phyloP scores from a whole-genome alignment of 2,329 filamentous ascomycete species.

The Colletotrichum sojae region DNA sequence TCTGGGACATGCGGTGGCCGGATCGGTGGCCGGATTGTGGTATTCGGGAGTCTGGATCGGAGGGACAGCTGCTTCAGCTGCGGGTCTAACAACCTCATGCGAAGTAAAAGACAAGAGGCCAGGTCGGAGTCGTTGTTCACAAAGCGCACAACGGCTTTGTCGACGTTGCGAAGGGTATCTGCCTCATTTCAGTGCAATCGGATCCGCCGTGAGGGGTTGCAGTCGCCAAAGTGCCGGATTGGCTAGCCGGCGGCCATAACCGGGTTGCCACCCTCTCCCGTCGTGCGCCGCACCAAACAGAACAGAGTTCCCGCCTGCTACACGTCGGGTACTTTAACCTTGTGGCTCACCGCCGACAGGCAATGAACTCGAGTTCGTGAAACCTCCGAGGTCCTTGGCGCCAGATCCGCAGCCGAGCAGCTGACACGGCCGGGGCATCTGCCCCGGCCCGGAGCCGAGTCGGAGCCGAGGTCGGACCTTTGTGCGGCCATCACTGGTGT shows the following conservation, averaged over 20 bases:
- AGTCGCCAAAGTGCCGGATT: not conserved
- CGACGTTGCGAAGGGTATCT: not conserved
- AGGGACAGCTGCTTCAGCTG: not conserved
- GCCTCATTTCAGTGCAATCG: not conserved
- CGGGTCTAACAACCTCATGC: conserved; percentile 8
- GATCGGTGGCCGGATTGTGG: not conserved
- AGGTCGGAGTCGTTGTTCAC: not conserved
- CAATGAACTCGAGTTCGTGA: not conserved
- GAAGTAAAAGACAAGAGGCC: not conserved
- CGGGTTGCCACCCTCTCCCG: not conserved
- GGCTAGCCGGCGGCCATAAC: conserved; percentile 4
- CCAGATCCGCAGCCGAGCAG: not conserved
- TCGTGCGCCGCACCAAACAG: not conserved
- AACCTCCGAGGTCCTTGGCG: not conserved
- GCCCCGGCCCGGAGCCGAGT: conserved; percentile 7
- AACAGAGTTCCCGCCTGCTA: not conserved
- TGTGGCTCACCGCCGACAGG: not conserved
- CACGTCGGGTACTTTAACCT: conserved; percentile 11
- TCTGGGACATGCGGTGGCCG: too few relatives aligned
- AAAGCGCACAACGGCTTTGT: not conserved
- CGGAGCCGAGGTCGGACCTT: conserved; percentile 7
- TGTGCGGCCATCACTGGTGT: too few relatives aligned
- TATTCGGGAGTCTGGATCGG: too few relatives aligned
- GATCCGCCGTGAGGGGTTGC: conserved; percentile 9
- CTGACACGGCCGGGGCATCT: not conserved